Evolutionary conservation across 2,329 filamentous ascomycete genomes (phyloP), one percentile per base, ranked within the genome.

Genomic region (Fusarium sublunatum): DNA sequence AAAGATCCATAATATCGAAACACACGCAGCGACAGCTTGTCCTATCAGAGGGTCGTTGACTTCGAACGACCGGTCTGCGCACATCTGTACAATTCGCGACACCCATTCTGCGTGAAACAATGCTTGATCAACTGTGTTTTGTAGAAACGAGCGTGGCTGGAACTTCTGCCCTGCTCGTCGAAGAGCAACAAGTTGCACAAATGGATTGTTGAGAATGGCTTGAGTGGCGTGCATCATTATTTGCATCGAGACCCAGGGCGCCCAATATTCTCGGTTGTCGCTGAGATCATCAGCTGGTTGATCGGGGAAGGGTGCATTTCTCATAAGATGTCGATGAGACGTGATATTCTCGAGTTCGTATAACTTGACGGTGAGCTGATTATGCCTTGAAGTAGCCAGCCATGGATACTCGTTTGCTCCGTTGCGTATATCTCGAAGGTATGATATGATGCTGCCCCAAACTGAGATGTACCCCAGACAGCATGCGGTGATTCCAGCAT

Each of bases 61-160:
- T 7, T 61, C 32, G 8, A 70, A 67, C 1, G 54, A 44, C 0
- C 62, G 38, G 13, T 70, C 68, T 1, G 54, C 58, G 2, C 65
- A 69, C 65, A 70, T 70, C 6, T 62, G 64, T 1, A 70, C 48
- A 1, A 70, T n/a, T 2, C 63, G 54, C 1, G 62, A 64, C 10
- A 70, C 68, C 68, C 67, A 70, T 22, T 68, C 57, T 0, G 61
- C 60, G 2, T 70, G 64, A 22, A 64, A 70, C 0, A 70, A 28
- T 0, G 68, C 68, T n/a, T 70, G 67, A 9, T 70, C 68, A 2
- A 70, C 68, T 1, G 65, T 70, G 6, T 67, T 66, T 8, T 70
- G 68, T 1, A 70, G 1, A 8, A 70, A 70, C 0, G 68, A 70
- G 0, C 67, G 63, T 0, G 68, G 68, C 3, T 65, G 67, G 7